A percentile compares a stretch with the other conserved stretches of the same genome.
Conservation (phyloP, 1,284 basidiomycete genomes). For the Pisolithus thermaeus region DNA sequence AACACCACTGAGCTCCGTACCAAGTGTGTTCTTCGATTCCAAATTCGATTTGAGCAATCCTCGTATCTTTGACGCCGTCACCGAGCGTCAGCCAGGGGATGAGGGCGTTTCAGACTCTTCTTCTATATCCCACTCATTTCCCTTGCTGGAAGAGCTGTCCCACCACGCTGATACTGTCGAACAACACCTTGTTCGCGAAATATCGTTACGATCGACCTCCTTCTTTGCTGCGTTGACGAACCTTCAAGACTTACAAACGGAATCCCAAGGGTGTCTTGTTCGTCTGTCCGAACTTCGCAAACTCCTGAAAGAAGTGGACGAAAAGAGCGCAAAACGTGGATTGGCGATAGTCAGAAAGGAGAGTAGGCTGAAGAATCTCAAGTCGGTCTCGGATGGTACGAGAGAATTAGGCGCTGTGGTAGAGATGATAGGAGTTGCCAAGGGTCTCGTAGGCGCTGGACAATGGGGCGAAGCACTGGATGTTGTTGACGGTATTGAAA, state of each 20-base stretch:
- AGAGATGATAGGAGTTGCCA: constrained; percentile 69
- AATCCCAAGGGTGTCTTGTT: constrained; percentile 77
- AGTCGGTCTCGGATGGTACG: constrained; percentile 56
- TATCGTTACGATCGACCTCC: constrained; percentile 83
- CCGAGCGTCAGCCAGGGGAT: constrained; percentile 44
- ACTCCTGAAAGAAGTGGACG: constrained; percentile 74
- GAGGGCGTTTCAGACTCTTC: constrained; percentile 46
- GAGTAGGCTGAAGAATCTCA: constrained; percentile 56
- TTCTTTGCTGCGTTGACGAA: constrained; percentile 97
- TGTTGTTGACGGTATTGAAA: constrained; percentile 69
- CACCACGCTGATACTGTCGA: constrained; percentile 94
- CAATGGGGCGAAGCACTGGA: constrained; percentile 83
- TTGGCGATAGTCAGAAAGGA: constrained; percentile 69
- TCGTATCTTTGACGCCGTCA: constrained; percentile 76
- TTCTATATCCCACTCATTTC: constrained; percentile 59
- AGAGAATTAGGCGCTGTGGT: constrained; percentile 65
- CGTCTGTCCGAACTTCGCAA: constrained; percentile 71
- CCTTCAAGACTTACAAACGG: constrained; percentile 85
- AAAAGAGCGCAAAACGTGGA: constrained; percentile 71
- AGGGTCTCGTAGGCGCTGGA: constrained; percentile 68
- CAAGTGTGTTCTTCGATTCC: constrained; percentile 73
- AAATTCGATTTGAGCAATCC: constrained; percentile 87
- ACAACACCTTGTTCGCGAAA: constrained; percentile 91
- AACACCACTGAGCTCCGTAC: constrained; percentile 74
- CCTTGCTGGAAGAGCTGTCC: constrained; percentile 87